Percentiles rank a stretch among this genome's conserved stretches.
Conservation (phyloP, 805 yeast species). For the Nakazawaea molendinolei region DNA sequence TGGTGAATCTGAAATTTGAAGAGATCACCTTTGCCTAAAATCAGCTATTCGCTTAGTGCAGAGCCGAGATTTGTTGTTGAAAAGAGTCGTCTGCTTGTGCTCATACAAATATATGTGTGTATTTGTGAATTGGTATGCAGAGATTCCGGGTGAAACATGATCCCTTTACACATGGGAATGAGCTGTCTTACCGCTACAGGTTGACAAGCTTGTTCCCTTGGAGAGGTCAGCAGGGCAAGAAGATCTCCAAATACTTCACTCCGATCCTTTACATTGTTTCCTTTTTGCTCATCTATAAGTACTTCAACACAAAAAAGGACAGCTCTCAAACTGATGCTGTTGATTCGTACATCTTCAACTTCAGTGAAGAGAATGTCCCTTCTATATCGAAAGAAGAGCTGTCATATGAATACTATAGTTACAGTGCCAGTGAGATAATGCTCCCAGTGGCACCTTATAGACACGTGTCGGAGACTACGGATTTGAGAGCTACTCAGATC, state of each 20-base stretch:
- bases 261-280: slow-evolving; percentile 8
- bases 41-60: too few relatives aligned
- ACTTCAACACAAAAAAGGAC: background rate
- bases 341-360: slow-evolving; percentile 8
- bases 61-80: too few relatives aligned
- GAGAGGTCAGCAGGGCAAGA: too few relatives aligned
- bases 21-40: too few relatives aligned
- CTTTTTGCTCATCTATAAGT: slow-evolving; percentile 2
- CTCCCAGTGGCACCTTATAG: slow-evolving; percentile 32
- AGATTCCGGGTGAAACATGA: too few relatives aligned
- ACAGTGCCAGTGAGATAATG: slow-evolving; percentile 22
- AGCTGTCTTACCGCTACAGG: too few relatives aligned
- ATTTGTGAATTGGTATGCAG: too few relatives aligned
- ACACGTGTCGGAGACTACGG: slow-evolving; percentile 28
- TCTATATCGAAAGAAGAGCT: background rate
- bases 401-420: slow-evolving; percentile 22
- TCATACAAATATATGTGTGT: too few relatives aligned
- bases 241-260: slow-evolving; percentile 3
- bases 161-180: too few relatives aligned
- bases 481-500: slow-evolving; percentile 26
- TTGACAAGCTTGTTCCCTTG: too few relatives aligned
- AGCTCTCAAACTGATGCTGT: background rate
- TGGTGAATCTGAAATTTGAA: too few relatives aligned
- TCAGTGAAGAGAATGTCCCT: slow-evolving; percentile 1
- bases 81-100: too few relatives aligned